Evolutionary conservation across 164 flowering plant genomes (phyloP).

Genomic region (Chloranthus sessilifolius): DNA sequence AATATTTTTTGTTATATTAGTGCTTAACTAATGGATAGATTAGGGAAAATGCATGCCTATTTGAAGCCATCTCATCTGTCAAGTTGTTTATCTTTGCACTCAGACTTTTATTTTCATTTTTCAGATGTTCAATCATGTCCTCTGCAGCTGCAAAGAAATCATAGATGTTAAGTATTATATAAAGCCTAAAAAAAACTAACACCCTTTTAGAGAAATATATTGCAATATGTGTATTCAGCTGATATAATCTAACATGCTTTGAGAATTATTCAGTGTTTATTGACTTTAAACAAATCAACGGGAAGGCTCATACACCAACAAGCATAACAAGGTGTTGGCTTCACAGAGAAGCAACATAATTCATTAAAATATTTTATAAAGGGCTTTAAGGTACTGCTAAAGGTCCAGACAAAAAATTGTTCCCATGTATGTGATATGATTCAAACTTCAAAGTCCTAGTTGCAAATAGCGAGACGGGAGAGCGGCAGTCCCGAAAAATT

Average conservation of each 20-base stretch:
- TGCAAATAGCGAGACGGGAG: no score
- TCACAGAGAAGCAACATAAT: no score
- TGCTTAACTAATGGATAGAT: background rate
- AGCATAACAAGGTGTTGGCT: background rate
- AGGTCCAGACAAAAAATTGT: no score
- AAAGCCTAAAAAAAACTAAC: background rate
- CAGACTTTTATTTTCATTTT: conserved; percentile 45
- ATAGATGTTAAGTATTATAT: background rate
- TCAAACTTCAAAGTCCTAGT: no score
- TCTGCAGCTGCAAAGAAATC: conserved; percentile 56
- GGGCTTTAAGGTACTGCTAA: no score
- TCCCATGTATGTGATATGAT: no score
- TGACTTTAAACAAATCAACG: background rate
- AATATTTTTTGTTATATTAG: background rate
- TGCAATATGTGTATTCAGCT: background rate
- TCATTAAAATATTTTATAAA: no score
- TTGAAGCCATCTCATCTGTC: conserved; percentile 36
- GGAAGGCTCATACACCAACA: no score
- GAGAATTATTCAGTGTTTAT: background rate
- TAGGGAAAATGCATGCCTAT: conserved; percentile 33
- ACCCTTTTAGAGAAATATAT: background rate
- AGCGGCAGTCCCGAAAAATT: no score
- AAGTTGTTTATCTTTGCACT: conserved; percentile 33
- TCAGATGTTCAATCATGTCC: conserved; percentile 51
- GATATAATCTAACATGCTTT: background rate